Evolutionary conservation across 768 basidiomycete species (phyloP).

Genomic region (Lactarius sp.): DNA sequence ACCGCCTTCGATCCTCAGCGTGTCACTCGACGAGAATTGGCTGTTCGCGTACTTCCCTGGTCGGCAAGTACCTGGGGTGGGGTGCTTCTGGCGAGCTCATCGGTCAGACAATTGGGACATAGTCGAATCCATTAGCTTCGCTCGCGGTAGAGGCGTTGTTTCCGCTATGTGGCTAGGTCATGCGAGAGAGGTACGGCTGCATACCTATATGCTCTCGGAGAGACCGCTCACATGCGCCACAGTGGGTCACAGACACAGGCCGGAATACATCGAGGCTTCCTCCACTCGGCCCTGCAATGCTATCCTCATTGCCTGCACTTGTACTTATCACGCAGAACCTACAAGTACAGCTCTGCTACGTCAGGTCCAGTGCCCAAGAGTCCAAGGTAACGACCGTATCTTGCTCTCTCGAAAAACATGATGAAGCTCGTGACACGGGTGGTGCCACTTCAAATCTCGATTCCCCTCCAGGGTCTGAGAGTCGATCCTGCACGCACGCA

Average conservation of each 20-base stretch:
- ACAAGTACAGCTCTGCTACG: constrained; percentile 16
- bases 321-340: constrained; percentile 22
- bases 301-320: constrained; percentile 18
- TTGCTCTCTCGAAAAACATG: constrained; percentile 23
- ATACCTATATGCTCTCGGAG: background rate
- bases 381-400: constrained; percentile 9
- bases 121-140: constrained; percentile 51
- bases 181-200: constrained; percentile 50
- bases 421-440: constrained; percentile 14
- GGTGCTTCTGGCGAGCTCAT: constrained; percentile 60
- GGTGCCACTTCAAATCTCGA: constrained; percentile 1
- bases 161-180: constrained; percentile 56
- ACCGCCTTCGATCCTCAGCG: constrained; percentile 58
- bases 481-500: constrained; percentile 18
- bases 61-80: constrained; percentile 49
- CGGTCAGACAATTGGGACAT: constrained; percentile 61
- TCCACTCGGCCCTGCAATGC: constrained; percentile 21
- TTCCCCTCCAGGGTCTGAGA: background rate
- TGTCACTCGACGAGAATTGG: constrained; percentile 55
- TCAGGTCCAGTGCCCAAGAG: background rate
- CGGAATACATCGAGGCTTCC: constrained; percentile 20
- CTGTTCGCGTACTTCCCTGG: constrained; percentile 74
- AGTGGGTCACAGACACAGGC: constrained; percentile 18
- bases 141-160: constrained; percentile 53
- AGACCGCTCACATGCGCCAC: background rate